phyloP scores from a whole-genome alignment of 805 yeast genomes.

The Hanseniaspora jakobsenii region DNA sequence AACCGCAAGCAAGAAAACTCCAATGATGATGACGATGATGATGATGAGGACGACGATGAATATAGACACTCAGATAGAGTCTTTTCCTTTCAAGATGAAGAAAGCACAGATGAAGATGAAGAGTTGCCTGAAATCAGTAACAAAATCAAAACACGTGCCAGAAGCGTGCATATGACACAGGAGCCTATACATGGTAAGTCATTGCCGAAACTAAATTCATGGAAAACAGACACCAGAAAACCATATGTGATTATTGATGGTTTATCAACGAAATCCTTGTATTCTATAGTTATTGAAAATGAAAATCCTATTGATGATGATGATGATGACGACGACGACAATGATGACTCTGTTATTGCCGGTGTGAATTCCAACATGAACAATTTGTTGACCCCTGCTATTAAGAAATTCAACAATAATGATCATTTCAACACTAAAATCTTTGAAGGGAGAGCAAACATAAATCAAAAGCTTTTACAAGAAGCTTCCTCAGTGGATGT shows the following conservation, averaged over 20 bases:
- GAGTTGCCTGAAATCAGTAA: slow-evolving; percentile 57
- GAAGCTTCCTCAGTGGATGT: slow-evolving; percentile 8
- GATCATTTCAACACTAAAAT: not conserved
- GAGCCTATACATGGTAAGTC: slow-evolving; percentile 43
- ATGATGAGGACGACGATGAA: slow-evolving; percentile 19
- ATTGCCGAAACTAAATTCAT: slow-evolving; percentile 87
- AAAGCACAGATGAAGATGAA: slow-evolving; percentile 89
- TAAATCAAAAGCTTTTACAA: slow-evolving; percentile 1
- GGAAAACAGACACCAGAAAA: slow-evolving; percentile 64
- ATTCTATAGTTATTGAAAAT: slow-evolving; percentile 2
- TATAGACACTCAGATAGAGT: slow-evolving; percentile 27
- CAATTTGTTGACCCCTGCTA: slow-evolving; percentile 22
- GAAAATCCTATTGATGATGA: not conserved
- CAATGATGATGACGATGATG: slow-evolving; percentile 11
- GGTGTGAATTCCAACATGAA: slow-evolving; percentile 17
- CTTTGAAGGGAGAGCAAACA: slow-evolving; percentile 1
- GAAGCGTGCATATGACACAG: slow-evolving; percentile 9
- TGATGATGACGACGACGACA: not conserved
- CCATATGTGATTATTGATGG: slow-evolving; percentile 96
- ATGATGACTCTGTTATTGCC: not conserved
- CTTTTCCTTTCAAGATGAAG: slow-evolving; percentile 49
- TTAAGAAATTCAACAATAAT: not conserved
- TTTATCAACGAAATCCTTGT: slow-evolving; percentile 68
- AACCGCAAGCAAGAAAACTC: slow-evolving; percentile 11
- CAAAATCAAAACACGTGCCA: slow-evolving; percentile 37